phyloP scores from a whole-genome alignment of 352 stramenopile species.

The Thalassiosira hispida region DNA sequence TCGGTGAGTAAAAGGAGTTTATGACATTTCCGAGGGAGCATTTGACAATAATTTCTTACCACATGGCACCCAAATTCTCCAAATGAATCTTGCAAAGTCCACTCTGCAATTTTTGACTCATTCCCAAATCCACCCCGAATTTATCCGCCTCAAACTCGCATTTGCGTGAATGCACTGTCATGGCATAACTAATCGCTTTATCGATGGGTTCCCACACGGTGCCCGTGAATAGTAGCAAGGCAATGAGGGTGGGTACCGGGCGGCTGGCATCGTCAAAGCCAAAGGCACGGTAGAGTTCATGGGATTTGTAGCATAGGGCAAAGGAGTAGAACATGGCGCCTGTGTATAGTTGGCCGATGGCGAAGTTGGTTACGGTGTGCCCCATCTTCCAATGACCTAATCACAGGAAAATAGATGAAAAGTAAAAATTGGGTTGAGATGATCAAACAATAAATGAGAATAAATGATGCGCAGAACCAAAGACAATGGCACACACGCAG shows the following conservation, averaged over 20 bases:
- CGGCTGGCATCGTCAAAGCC: constrained; percentile 79
- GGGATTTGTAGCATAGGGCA: constrained; percentile 71
- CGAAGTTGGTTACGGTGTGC: constrained; percentile 93
- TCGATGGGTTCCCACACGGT: constrained; percentile 86
- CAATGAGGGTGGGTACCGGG: constrained; percentile 81
- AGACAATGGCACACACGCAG: too few relatives aligned
- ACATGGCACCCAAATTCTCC: constrained; percentile 97
- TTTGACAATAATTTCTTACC: too few relatives aligned
- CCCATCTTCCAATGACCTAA: constrained; percentile 94
- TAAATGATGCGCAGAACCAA: too few relatives aligned
- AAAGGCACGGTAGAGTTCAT: constrained; percentile 85
- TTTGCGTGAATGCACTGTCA: constrained; percentile 83
- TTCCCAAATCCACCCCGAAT: constrained; percentile 92
- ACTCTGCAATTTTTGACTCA: constrained; percentile 90
- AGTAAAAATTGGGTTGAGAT: background rate
- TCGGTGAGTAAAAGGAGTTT: too few relatives aligned
- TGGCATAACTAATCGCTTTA: constrained; percentile 81
- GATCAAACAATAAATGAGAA: background rate
- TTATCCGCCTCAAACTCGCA: constrained; percentile 90
- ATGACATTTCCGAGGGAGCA: too few relatives aligned
- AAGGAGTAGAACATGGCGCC: constrained; percentile 88
- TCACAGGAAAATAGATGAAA: background rate
- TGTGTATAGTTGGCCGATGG: constrained; percentile 91
- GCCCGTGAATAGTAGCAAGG: constrained; percentile 85
- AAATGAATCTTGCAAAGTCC: constrained; percentile 96